A percentile compares a stretch with the other conserved stretches of the same genome.
Evolutionary conservation across 352 stramenopile genomes (phyloP).

Genomic region (Pythium coloratum): DNA sequence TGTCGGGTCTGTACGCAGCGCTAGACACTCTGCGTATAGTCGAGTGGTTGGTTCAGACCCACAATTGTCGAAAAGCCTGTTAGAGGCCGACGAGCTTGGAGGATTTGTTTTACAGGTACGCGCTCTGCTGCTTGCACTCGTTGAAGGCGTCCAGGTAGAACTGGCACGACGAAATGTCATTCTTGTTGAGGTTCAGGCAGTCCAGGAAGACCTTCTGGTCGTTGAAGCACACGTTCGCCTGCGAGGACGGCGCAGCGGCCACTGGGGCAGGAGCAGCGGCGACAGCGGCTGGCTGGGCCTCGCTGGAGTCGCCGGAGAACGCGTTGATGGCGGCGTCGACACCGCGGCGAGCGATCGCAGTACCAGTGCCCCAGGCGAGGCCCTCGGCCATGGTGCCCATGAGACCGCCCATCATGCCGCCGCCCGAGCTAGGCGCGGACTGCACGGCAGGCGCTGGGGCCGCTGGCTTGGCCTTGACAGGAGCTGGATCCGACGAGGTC

Average conservation of each 20-base stretch:
- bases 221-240: slow-evolving; percentile 43
- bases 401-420: slow-evolving; percentile 91
- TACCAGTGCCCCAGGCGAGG: slow-evolving; percentile 97
- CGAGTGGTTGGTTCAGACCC: neutral
- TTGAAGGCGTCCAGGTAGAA: slow-evolving; percentile 85
- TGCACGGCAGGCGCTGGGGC: slow-evolving; percentile 30
- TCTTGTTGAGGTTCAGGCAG: slow-evolving; percentile 72
- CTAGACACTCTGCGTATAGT: neutral
- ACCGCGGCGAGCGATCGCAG: slow-evolving; percentile 91
- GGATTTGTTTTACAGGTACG: slow-evolving; percentile 42
- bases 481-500: slow-evolving; percentile 20
- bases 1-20: too few relatives aligned
- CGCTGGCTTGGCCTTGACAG: slow-evolving; percentile 31
- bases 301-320: slow-evolving; percentile 46
- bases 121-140: slow-evolving; percentile 79
- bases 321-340: slow-evolving; percentile 68
- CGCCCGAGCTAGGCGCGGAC: slow-evolving; percentile 31
- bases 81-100: neutral
- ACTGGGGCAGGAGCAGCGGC: slow-evolving; percentile 19
- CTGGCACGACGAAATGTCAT: slow-evolving; percentile 81
- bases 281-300: slow-evolving; percentile 24
- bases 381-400: slow-evolving; percentile 94
- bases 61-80: neutral
- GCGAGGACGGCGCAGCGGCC: slow-evolving; percentile 15
- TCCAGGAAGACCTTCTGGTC: slow-evolving; percentile 81